phyloP scores from a whole-genome alignment of 1,139 yeast genomes.

The Suhomyces taliae region DNA sequence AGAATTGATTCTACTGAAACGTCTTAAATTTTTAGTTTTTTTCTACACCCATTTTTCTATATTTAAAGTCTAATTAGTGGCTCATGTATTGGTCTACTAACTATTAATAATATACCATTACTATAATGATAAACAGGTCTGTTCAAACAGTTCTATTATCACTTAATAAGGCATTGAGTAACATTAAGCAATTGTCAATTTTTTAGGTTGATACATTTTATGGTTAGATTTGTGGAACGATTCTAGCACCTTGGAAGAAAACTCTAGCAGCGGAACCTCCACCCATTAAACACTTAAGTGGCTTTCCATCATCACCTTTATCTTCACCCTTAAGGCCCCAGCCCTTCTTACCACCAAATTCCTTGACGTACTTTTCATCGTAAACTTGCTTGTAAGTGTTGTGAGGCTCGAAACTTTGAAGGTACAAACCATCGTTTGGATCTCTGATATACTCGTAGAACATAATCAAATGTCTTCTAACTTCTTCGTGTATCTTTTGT shows the following conservation, averaged over 20 bases:
- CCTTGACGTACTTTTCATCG: slow-evolving; percentile 47
- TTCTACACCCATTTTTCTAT: too few relatives aligned
- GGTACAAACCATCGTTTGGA: slow-evolving; percentile 59
- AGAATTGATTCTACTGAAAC: too few relatives aligned
- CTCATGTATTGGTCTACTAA: too few relatives aligned
- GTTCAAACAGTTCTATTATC: too few relatives aligned
- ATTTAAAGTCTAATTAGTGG: too few relatives aligned
- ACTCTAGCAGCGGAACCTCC: slow-evolving; percentile 67
- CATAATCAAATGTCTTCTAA: slow-evolving; percentile 51
- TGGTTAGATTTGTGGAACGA: slow-evolving; percentile 36
- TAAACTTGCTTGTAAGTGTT: slow-evolving; percentile 51
- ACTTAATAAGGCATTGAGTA: too few relatives aligned
- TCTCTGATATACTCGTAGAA: slow-evolving; percentile 60
- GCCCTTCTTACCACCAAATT: slow-evolving; percentile 58
- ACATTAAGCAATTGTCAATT: too few relatives aligned
- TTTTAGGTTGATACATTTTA: not conserved
- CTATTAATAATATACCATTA: too few relatives aligned
- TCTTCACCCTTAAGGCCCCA: slow-evolving; percentile 53
- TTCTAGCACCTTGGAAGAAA: slow-evolving; percentile 67
- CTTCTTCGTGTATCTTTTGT: slow-evolving; percentile 40
- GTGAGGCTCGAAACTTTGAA: slow-evolving; percentile 63
- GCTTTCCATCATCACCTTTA: slow-evolving; percentile 38
- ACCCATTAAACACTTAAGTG: slow-evolving; percentile 61
- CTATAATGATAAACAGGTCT: too few relatives aligned
- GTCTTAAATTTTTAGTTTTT: too few relatives aligned